Conservation (phyloP, 208 protist genomes). For the Tritrichomonas musculus region DNA sequence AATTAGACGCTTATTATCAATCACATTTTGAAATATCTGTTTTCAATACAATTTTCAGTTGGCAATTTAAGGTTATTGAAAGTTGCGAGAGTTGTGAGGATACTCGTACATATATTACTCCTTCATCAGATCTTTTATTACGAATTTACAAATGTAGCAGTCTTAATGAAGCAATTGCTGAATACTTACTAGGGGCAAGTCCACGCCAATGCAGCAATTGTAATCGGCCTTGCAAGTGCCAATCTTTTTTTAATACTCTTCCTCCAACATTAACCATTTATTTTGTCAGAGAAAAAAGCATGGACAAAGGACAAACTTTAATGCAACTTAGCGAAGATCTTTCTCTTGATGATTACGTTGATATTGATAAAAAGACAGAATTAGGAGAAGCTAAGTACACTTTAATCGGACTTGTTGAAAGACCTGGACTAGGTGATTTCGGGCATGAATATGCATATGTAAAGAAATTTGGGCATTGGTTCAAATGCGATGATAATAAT, state of each 20-base stretch:
- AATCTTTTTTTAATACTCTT: constrained; percentile 15
- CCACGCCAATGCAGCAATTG: neutral
- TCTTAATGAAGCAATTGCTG: neutral
- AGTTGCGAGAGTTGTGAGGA: constrained; percentile 1
- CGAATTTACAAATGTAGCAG: neutral
- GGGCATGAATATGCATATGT: neutral
- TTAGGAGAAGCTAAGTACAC: neutral
- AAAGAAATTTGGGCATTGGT: neutral
- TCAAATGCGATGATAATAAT: neutral
- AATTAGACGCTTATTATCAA: neutral
- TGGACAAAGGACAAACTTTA: neutral
- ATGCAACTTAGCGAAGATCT: neutral
- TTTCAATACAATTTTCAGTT: neutral
- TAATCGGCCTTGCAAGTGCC: neutral
- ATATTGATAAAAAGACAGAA: neutral
- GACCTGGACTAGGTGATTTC: neutral
- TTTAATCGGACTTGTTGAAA: neutral
- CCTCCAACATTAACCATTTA: neutral
- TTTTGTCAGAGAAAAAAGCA: neutral
- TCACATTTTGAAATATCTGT: neutral
- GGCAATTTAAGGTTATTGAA: constrained; percentile 3
- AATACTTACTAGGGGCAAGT: neutral
- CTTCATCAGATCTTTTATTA: neutral
- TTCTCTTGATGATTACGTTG: neutral
- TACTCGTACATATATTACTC: neutral